A percentile compares a stretch with the other conserved stretches of the same genome.
Conservation (phyloP, 2,329 filamentous ascomycete genomes). For the Diplocarpon mali region DNA sequence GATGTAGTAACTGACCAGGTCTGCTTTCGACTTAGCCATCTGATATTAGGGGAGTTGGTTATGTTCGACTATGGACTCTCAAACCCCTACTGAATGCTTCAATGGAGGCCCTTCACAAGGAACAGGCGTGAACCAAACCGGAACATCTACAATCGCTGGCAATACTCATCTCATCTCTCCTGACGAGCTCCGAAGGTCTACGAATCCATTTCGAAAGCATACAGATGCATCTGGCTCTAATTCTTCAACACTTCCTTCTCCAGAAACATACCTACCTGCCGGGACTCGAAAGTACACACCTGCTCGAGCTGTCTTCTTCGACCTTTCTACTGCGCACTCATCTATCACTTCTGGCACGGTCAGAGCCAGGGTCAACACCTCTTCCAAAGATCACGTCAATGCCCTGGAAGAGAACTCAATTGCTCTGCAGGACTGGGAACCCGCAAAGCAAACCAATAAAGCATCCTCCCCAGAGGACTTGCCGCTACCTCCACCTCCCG, state of each 20-base stretch:
- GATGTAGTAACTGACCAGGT: not conserved
- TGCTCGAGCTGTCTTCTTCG: conserved; percentile 20
- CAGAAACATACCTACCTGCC: not conserved
- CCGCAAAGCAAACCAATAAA: not conserved
- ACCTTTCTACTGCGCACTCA: conserved; percentile 22
- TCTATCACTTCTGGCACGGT: conserved; percentile 22
- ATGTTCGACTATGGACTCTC: not conserved
- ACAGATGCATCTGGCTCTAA: not conserved
- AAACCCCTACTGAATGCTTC: not conserved
- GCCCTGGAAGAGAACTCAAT: conserved; percentile 14
- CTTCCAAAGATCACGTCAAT: conserved; percentile 5
- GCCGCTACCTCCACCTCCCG: conserved; percentile 10
- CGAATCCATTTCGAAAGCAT: conserved; percentile 5
- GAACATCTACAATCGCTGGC: not conserved
- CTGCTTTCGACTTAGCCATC: not conserved
- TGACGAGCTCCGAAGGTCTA: not conserved
- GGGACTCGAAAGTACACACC: conserved; percentile 12
- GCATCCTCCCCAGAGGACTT: conserved; percentile 1
- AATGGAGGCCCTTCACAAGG: not conserved
- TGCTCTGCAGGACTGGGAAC: conserved; percentile 10
- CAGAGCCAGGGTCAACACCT: conserved; percentile 8
- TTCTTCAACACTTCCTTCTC: not conserved
- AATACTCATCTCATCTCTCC: not conserved
- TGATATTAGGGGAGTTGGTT: not conserved
- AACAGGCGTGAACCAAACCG: not conserved